Base-by-base conservation (phyloP, 805 yeast species). In the Lachancea cidri region DNA sequence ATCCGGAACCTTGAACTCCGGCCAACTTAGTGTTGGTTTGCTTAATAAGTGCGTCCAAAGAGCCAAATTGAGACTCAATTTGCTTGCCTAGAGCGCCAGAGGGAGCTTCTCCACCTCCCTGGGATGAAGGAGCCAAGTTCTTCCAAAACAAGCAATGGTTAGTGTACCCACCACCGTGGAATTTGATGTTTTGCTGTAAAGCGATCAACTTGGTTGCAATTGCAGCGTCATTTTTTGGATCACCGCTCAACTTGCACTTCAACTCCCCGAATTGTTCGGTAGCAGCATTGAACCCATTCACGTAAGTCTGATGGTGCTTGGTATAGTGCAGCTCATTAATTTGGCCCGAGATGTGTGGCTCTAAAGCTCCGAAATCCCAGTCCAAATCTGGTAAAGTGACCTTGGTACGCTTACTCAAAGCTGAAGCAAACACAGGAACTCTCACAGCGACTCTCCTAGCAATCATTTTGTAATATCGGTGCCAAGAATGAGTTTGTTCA, bases 241-340 rank as follows among this genome's bases (percentile, higher is more conserved):
- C 68, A 47, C 72, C 71, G 47, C 82, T 84, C 47, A 81, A 76
- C 41, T 71, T 70, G 30, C 67, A 65, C 45, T 74, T 58, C 36
- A 95, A 88, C 53, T 77, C 84, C 9, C 75, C 74, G 39, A 79
- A 71, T 67, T 86, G 81, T 65, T 84, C 94, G 51, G 76, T 63
- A 17, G 93, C 87, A 18, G 79, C 66, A 70, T 87, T 88, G 71
- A 77, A 85, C 36, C 93, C 89, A 60, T 75, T 83, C 52, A 86
- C 95, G 58, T 87, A 87, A 25, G 96, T 85, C 68, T 86, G 93
- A 65, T 87, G 96, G 67, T 87, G 96, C 73, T 88, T 88, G 51
- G 80, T 74, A 76, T 87, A 84, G 70, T 87, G 96, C 39, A 81
- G 50, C 65, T 84, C 93, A 66, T 86, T 88, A 68, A 87, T 87